A percentile compares a stretch with the other conserved stretches of the same genome.
These are phyloP conservation scores for Cryphonectria japonica DNA, from an alignment of 2,329 filamentous ascomycete genomes.

Conservation along the genomic window DNA sequence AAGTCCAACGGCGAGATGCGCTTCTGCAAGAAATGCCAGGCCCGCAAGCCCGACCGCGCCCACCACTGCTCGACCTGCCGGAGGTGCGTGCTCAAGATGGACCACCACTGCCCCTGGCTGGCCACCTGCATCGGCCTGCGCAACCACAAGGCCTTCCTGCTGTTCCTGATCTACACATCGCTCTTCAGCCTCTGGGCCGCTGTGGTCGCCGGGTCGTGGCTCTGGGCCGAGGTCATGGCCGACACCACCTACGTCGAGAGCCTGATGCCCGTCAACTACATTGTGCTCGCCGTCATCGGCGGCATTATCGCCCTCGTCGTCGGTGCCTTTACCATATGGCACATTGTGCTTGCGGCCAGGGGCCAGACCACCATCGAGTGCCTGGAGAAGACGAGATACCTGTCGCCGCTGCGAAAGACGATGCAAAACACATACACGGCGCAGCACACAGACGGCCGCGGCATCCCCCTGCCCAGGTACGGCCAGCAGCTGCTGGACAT, in stretches of 20 bases:
- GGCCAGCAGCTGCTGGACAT: slow-evolving; percentile 79
- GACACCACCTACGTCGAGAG: slow-evolving; percentile 73
- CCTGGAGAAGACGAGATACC: slow-evolving; percentile 92
- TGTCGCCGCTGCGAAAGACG: slow-evolving; percentile 75
- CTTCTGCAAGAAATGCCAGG: slow-evolving; percentile 97
- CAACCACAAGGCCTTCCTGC: slow-evolving; percentile 94
- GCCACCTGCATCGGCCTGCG: slow-evolving; percentile 91
- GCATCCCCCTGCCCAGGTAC: slow-evolving; percentile 59
- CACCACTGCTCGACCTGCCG: slow-evolving; percentile 97
- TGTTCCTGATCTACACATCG: slow-evolving; percentile 89
- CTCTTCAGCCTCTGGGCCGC: slow-evolving; percentile 85
- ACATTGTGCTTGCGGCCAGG: slow-evolving; percentile 76
- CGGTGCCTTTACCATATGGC: slow-evolving; percentile 88
- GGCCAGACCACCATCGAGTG: slow-evolving; percentile 96
- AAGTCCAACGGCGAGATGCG: slow-evolving; percentile 85
- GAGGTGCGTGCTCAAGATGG: slow-evolving; percentile 97
- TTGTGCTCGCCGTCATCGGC: slow-evolving; percentile 82
- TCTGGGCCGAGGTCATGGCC: slow-evolving; percentile 80
- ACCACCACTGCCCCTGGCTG: slow-evolving; percentile 98
- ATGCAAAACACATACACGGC: slow-evolving; percentile 67
- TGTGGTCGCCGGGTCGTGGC: slow-evolving; percentile 76
- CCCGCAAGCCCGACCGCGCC: slow-evolving; percentile 89
- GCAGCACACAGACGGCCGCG: slow-evolving; percentile 55
- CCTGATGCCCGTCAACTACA: slow-evolving; percentile 86
- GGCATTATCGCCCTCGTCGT: slow-evolving; percentile 92